A percentile compares a stretch with the other conserved stretches of the same genome.
phyloP scores from a whole-genome alignment of 2,329 filamentous ascomycete genomes.

The Tolypocladium nubicola region DNA sequence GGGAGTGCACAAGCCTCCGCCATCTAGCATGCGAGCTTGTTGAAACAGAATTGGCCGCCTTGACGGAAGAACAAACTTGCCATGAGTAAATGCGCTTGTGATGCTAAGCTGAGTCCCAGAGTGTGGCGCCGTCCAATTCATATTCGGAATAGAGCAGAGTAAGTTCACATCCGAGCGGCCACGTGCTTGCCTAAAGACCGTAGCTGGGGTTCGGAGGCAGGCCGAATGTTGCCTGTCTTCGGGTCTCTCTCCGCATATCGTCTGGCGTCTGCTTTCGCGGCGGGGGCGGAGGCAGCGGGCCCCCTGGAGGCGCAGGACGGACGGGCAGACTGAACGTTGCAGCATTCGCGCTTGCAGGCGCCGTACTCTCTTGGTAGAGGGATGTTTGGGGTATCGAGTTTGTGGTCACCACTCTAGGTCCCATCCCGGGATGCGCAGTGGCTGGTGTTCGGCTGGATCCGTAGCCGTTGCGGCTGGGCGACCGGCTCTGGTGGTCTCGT shows the following conservation, averaged over 20 bases:
- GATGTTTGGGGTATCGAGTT: constrained; percentile 41
- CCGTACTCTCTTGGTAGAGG: constrained; percentile 25
- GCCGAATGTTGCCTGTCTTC: constrained; percentile 44
- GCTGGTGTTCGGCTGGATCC: constrained; percentile 31
- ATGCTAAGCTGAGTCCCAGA: constrained; percentile 19
- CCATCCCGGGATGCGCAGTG: constrained; percentile 38
- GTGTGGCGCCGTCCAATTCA: constrained; percentile 4
- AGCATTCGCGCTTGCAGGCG: constrained; percentile 31
- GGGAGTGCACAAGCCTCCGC: background rate
- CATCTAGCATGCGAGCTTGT: constrained; percentile 6
- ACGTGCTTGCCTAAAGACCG: constrained; percentile 13
- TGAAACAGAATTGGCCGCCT: background rate
- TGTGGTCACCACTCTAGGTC: constrained; percentile 38
- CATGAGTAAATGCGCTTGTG: constrained; percentile 17
- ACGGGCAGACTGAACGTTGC: constrained; percentile 53
- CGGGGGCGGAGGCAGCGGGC: constrained; percentile 49
- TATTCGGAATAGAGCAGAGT: background rate
- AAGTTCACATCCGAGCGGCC: background rate
- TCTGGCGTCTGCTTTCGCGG: constrained; percentile 46
- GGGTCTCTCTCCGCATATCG: constrained; percentile 38
- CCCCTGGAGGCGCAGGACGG: constrained; percentile 48
- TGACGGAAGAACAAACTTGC: constrained; percentile 5
- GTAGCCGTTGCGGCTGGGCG: constrained; percentile 39
- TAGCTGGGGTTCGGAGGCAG: constrained; percentile 32
- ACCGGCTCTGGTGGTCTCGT: constrained; percentile 39